Base-by-base conservation (phyloP, 805 yeast genomes). In the Yamadazyma endophytica region DNA sequence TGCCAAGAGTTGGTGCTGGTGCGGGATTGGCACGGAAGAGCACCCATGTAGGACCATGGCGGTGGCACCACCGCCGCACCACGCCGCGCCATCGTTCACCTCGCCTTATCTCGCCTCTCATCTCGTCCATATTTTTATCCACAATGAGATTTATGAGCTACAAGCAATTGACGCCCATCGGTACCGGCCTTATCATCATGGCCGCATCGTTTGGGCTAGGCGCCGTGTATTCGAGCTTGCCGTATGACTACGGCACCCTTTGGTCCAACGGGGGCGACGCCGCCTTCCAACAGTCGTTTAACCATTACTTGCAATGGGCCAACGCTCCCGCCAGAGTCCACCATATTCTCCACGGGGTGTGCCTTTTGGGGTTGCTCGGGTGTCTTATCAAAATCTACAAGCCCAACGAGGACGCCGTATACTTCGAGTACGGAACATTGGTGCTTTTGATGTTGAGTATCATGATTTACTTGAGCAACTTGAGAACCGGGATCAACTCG, bases 351-450 rank as follows among this genome's bases (percentile, higher is more conserved):
- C 94, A 85, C 46, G 59, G 50, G 19, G 75, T 83, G 31, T 55
- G 78, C 25, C 68, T 52, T 1, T 30, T 88, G 17, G 97, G 95
- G 3, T 67, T 87, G 34, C 26, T 75, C 28, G 96, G 96, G 5
- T 65, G 79, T 35, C 66, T 81, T 43, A 71, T 83, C 52, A 87
- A 87, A 65, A 70, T 90, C 35, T 87, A 81, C 65, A 82, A 82
- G 61, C 97, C 97, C n/a, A 54, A 74, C 27, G 90, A 82, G 31
- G 94, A 90, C 29, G 72, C 84, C 48, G 80, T 82, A 56, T 73
- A 81, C 54, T 90, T 92, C 53, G 98, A 90, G 58, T 95, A 94
- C 47, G 95, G 89, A 26, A 68, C 94, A 8, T 65, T 89, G 44
- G 77, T 76, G n/a, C 70, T 85, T 36, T 74, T 73, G 53, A 80